Conservation (phyloP, 1,139 yeast genomes). For the Debaryomyces singareniensis region DNA sequence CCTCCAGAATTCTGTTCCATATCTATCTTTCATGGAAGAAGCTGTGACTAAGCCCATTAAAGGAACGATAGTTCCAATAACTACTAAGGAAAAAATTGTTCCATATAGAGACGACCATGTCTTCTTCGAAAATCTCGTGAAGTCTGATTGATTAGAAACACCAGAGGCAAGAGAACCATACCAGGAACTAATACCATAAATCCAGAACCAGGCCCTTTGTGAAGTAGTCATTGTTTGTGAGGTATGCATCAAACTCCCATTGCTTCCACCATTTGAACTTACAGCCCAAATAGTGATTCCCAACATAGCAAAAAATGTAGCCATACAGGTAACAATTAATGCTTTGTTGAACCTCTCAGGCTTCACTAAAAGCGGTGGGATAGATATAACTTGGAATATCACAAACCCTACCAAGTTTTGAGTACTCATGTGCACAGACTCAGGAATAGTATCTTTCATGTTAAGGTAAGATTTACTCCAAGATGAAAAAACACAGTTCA, state of each 20-base stretch:
- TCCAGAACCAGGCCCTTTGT: neutral
- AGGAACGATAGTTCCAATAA: conserved; percentile 6
- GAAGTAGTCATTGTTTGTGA: no score
- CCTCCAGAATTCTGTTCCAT: neutral
- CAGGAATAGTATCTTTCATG: neutral
- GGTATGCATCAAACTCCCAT: no score
- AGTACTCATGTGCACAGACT: neutral
- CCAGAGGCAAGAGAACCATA: neutral
- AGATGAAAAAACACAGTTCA: neutral
- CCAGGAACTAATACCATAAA: neutral
- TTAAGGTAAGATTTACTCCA: neutral
- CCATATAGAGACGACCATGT: neutral
- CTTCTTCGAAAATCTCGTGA: neutral
- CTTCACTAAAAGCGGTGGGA: neutral
- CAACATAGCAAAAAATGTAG: neutral
- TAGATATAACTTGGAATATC: neutral
- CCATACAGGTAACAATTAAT: neutral
- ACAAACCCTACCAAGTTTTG: neutral
- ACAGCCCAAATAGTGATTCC: neutral
- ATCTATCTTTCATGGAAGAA: neutral
- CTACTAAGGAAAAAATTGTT: neutral
- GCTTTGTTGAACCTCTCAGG: neutral
- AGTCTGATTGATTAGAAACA: neutral
- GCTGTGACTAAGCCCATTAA: neutral
- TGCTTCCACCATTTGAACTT: no score